Conservation (phyloP, 257 asterid species). For the Leonotis leonurus region DNA sequence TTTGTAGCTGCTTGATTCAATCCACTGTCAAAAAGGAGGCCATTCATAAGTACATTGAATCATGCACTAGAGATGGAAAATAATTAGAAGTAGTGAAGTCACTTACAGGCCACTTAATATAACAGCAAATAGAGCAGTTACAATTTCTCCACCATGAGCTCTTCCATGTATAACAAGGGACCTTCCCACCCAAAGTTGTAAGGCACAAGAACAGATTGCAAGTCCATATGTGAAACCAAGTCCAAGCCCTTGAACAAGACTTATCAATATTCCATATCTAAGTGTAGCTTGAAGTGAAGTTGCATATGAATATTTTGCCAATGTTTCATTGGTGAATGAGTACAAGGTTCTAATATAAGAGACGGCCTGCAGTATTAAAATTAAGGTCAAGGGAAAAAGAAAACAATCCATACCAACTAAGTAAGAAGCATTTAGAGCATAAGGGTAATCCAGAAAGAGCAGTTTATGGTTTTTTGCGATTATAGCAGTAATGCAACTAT, state of each 20-base stretch:
- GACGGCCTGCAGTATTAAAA: no score
- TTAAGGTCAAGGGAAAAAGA: no score
- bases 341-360: no score
- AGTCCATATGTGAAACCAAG: conserved; percentile 99
- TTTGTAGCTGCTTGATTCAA: conserved; percentile 99
- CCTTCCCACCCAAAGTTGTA: no score
- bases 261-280: conserved; percentile 92
- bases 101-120: conserved; percentile 84
- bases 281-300: conserved; percentile 96
- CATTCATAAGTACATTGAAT: not conserved
- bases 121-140: no score
- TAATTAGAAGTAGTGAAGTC: conserved; percentile 19
- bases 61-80: conserved; percentile 6
- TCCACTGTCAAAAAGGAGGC: conserved; percentile 49
- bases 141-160: conserved; percentile 91
- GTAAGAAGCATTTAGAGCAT: no score
- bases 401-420: no score
- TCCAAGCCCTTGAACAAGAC: conserved; percentile 99
- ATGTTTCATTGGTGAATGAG: conserved; percentile 89
- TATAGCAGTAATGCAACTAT: no score
- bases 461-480: no score
- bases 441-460: no score
- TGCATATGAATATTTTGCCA: conserved; percentile 96
- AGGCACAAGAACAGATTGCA: conserved; percentile 96
- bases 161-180: conserved; percentile 53